Evolutionary conservation across 106 monocot genomes (phyloP), one percentile per base, ranked within the genome.

Genomic region (Triglochin maritima): DNA sequence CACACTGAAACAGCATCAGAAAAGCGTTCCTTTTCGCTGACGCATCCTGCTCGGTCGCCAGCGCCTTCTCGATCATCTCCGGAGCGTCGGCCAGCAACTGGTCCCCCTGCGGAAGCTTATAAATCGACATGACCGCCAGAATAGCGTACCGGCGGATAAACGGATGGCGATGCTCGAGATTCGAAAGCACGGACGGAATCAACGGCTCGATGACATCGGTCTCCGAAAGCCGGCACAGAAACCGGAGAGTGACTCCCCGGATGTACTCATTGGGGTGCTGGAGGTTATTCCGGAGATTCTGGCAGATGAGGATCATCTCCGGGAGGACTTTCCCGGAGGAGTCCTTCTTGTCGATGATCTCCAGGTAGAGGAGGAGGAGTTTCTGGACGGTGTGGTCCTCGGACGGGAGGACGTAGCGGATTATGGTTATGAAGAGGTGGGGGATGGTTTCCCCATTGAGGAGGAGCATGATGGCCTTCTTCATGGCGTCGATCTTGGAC

Each of bases 381-480:
- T 89, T 89, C 75, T 89, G 88, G 72, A 89, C 47, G 42, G 88
- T 89, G 76, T 89, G 88, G 67, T 89, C 85, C 64, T 89, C 88
- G 50, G 88, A 89, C 3, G 84, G 82, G 43, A 89, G 85, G 29
- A 89, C 88, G 72, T 85, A 89, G 52, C 88, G 82, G 63, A 89
- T 80, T 70, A 89, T 80, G 75, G 88, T 85, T 80, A 89, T 89
- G 78, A 89, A 89, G 49, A 89, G 80, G 59, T 89, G 88, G 29
- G 88, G 84, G 2, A 89, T 76, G 56, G 74, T 66, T 73, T 89
- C 88, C 12, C 88, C 88, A 56, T 89, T 82, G 56, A 85, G 76
- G 7, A 89, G 84, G 29, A 89, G 84, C 88, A 85, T 89, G 46
- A 89, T 44, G 55, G 88, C 88, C 67, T 82, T 84, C 77, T 85